Evolutionary conservation across 1,139 yeast genomes (phyloP), one percentile per base, ranked within the genome.

Genomic region (Pichia sp.): DNA sequence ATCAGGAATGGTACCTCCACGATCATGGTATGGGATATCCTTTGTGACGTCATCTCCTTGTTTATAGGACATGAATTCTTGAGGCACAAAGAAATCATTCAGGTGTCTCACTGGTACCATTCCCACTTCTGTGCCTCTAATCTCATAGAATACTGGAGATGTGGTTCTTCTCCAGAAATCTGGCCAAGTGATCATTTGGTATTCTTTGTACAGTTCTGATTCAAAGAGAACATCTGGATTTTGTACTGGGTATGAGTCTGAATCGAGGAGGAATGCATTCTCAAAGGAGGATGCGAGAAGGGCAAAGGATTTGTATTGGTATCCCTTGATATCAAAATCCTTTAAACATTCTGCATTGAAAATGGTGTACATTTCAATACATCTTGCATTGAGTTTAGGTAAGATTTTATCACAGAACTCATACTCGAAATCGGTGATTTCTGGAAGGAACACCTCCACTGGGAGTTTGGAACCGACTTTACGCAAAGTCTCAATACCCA

Each of bases 81-180:
- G 38, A 19, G 50, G 41, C 6, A 55, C 46, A 34, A 42, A 53
- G 22, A 42, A 35, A 36, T 53, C 57, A 38, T 52, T 51, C 20
- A 53, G 39, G 30, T 47, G 49, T 32, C 59, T 45, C 12, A 52
- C 51, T 14, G 59, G 60, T 4, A 46, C 40, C 18, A 52, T 51
- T 32, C 62, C 64, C 26, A 67, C 60, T 29, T 56, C 50, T 17
- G 62, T 59, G 5, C 68, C 72, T 4, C 77, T 69, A 34, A 75
- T 63, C 19, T 73, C 67, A 48, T 74, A 77, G 43, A 63, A 74
- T 29, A 55, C 55, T 3, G 83, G 83, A 3, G 77, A 71, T 2
- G 73, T 69, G 1, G 80, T 67, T 45, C 83, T 63, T 49, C 68
- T 63, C 84, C 84, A 77, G 46, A 72, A 76, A 51, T 77, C 84